Evolutionary conservation across 192 early-diverging fungal species (phyloP), one percentile per base, ranked within the genome.

Genomic region (Coemansia sp.): DNA sequence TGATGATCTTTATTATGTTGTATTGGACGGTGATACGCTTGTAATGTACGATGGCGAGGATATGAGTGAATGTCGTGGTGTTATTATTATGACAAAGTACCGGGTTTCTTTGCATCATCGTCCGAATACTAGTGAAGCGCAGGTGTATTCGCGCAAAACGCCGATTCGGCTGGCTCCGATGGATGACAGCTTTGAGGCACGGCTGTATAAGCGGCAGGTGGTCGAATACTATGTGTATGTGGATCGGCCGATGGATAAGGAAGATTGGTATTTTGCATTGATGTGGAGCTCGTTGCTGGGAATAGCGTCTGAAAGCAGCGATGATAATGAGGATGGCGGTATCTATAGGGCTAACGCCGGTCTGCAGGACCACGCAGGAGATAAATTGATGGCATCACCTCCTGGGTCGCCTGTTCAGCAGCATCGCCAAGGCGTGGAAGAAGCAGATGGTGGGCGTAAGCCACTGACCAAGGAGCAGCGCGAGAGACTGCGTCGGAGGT

Each of bases 251-350:
- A 77, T 81, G 17, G 92, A 95, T 48, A 97, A 97, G 74, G 95
- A 97, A 72, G 92, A 93, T 71, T 95, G 94, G 90, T 93, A 92
- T 63, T 90, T 95, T 79, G 91, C 93, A 9, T 82, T 97, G 28
- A 73, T 88, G 51, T 88, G 90, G 69, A 92, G 90, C 54, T 84
- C 89, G 18, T 80, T 84, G 32, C 52, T 61, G 20, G 68, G 37
- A 81, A 77, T 74, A 66, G 45, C 71, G 0, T 34, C 59, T 28
- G 74, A 70, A 17, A 61, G 65, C 51, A 70, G 67, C 51, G 72
- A 70, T 28, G 64, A 70, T 61, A 79, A 70, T n/a, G 51, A 54
- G 11, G 45, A 39, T 8, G 22, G 52, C n/a, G 55, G 43, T 57
- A 14, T 22, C 35, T 11, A 32, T 15, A 56, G 48, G 7, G 18